These are phyloP conservation scores for Mortierella sp. DNA, from an alignment of 371 early-diverging fungal species.

Conservation along the genomic window DNA sequence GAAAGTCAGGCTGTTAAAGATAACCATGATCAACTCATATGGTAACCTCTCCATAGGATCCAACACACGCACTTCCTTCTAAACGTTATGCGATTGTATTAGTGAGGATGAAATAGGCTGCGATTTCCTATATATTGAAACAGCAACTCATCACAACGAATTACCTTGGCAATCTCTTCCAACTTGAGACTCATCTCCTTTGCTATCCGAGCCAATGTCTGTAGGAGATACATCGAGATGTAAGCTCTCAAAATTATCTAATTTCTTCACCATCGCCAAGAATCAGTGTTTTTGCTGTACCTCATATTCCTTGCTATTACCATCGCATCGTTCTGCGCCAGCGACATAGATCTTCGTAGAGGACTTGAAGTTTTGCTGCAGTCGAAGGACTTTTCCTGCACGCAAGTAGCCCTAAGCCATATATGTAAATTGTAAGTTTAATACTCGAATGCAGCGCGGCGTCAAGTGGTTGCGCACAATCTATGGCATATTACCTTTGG, in stretches of 20 bases:
- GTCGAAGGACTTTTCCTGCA: constrained; percentile 38
- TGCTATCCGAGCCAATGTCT: constrained; percentile 37
- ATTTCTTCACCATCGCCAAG: too few species aligned
- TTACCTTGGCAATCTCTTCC: constrained; percentile 37
- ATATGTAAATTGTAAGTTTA: not conserved
- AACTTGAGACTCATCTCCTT: constrained; percentile 21
- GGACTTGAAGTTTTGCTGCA: constrained; percentile 35
- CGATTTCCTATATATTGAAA: not conserved
- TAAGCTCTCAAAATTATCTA: not conserved
- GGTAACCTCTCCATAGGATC: constrained; percentile 49
- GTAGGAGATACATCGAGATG: too few species aligned
- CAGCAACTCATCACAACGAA: not conserved
- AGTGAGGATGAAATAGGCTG: not conserved
- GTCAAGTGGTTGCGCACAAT: not conserved
- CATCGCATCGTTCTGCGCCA: constrained; percentile 38
- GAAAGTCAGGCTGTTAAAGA: constrained; percentile 35
- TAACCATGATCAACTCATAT: constrained; percentile 32
- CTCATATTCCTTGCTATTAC: constrained; percentile 33
- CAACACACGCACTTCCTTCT: constrained; percentile 35
- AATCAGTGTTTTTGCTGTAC: constrained; percentile 9
- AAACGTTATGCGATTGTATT: not conserved
- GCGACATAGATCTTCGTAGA: constrained; percentile 34
- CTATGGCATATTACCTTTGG: constrained; percentile 29
- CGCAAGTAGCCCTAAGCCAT: constrained; percentile 40
- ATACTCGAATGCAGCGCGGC: too few species aligned